A percentile compares a stretch with the other conserved stretches of the same genome.
phyloP scores from a whole-genome alignment of 2,329 filamentous ascomycete species.

The Myriosclerotinia curreyana region DNA sequence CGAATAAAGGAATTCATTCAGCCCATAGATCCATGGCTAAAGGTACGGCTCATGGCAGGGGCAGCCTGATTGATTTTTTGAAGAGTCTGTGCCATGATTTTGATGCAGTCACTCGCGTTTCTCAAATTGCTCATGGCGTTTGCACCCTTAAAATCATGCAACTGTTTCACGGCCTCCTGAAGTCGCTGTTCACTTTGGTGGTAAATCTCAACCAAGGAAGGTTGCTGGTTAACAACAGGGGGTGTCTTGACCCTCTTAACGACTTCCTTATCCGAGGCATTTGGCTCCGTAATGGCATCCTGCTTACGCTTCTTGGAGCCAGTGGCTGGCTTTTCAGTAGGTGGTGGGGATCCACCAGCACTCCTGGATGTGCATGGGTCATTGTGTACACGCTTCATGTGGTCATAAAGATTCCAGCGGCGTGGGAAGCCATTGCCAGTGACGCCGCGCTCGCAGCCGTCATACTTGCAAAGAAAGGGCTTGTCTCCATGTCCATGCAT shows the following conservation, averaged over 20 bases:
- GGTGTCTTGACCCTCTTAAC: slow-evolving; percentile 33
- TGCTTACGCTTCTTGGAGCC: slow-evolving; percentile 38
- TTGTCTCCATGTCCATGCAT: slow-evolving; percentile 94
- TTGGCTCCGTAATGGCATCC: slow-evolving; percentile 30
- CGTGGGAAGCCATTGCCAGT: slow-evolving; percentile 87
- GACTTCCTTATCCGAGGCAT: slow-evolving; percentile 29
- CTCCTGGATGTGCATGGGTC: slow-evolving; percentile 32
- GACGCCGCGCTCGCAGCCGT: slow-evolving; percentile 80
- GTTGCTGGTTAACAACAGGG: slow-evolving; percentile 33
- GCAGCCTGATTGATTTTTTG: slow-evolving; percentile 31
- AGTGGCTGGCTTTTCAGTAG: slow-evolving; percentile 22
- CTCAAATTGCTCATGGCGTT: slow-evolving; percentile 33
- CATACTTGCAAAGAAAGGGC: slow-evolving; percentile 84
- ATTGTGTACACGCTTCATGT: slow-evolving; percentile 93
- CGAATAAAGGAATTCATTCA: slow-evolving; percentile 28
- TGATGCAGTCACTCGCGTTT: slow-evolving; percentile 34
- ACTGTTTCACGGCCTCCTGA: slow-evolving; percentile 32
- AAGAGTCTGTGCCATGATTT: slow-evolving; percentile 36
- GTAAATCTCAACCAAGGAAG: slow-evolving; percentile 35
- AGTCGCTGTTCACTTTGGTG: slow-evolving; percentile 34
- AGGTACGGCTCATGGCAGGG: slow-evolving; percentile 25
- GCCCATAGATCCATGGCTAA: slow-evolving; percentile 29
- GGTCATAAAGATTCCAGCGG: slow-evolving; percentile 93
- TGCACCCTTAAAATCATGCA: slow-evolving; percentile 33
- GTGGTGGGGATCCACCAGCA: slow-evolving; percentile 33